Evolutionary conservation across 371 early-diverging fungal species (phyloP), one percentile per base, ranked within the genome.

Genomic region (Nematocida ausubeli): DNA sequence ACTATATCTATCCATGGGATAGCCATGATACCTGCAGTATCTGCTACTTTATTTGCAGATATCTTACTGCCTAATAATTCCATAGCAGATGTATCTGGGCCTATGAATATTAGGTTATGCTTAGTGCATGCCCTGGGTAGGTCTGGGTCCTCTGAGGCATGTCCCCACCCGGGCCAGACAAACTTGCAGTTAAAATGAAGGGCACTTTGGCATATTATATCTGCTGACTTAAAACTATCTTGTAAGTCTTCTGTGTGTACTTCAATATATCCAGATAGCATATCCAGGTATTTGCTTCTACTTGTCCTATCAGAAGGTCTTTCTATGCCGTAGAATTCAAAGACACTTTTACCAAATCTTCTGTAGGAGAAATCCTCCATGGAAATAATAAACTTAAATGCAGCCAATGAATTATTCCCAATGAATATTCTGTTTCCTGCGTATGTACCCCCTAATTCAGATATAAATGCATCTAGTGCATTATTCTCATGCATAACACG

Each of bases 381-480:
- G 2, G 95, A 94, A 54, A 95, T 89, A 73, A 97, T 95, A 87
- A 93, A 95, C 86, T 96, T 96, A 84, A 95, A 93, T 58, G 98
- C 98, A 3, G 95, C 96, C 87, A 97, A 93, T 81, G 96, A 96
- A 88, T 95, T 96, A 89, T 97, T 97, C 81, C 97, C 98, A 16
- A 81, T 51, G 55, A 81, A 70, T 55, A 82, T 81, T 39, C 69
- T n/a, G 3, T 9, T 80, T 62, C 70, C 63, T 56, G 22, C 24
- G 32, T 39, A 51, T 19, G n/a, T 24, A 28, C 78, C 78, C 9
- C 52, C 52, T 19, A 47, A 16, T 22, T 50, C 30, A 16, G 16
- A 22, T 30, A 72, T 16, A 72, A 72, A 72, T 12, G 30, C 24
- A n/a, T 32, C 16, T 16, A 70, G 7, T n/a, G 14, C 37, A 1